Percentiles rank a stretch among this genome's conserved stretches.
phyloP scores from a whole-genome alignment of 2,329 filamentous ascomycete genomes.

The Periconia macrospinosa region DNA sequence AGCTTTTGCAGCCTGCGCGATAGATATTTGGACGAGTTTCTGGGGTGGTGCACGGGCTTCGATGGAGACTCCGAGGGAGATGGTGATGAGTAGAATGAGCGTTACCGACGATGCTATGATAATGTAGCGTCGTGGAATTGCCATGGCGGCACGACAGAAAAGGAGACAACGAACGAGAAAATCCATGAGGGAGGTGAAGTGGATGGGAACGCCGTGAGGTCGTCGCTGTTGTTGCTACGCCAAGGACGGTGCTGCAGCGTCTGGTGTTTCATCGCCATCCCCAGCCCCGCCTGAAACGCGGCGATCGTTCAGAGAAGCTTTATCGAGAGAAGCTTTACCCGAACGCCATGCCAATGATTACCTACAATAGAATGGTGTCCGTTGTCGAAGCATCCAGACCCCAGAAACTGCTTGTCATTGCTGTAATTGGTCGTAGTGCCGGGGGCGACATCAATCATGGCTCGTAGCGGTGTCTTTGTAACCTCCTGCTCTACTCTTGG shows the following conservation, averaged over 20 bases:
- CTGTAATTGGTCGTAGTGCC: background rate
- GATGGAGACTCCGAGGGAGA: slow-evolving; percentile 30
- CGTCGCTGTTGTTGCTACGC: slow-evolving; percentile 2
- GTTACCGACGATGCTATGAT: slow-evolving; percentile 26
- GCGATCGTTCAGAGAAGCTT: background rate
- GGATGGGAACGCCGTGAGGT: background rate
- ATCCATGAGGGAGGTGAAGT: background rate
- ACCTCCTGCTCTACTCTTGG: too few species aligned
- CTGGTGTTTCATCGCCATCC: slow-evolving; percentile 8
- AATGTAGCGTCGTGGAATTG: slow-evolving; percentile 21
- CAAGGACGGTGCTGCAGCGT: slow-evolving; percentile 9
- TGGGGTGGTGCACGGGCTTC: slow-evolving; percentile 26
- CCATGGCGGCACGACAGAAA: slow-evolving; percentile 15
- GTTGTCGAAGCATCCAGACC: background rate
- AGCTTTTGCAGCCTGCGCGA: slow-evolving; percentile 31
- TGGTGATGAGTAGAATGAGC: slow-evolving; percentile 31
- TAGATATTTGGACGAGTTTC: slow-evolving; percentile 23
- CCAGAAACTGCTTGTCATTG: background rate
- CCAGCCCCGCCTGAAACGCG: slow-evolving; percentile 8
- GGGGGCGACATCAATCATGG: too few species aligned
- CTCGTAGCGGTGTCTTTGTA: background rate
- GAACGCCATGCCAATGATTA: background rate
- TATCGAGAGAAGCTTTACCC: background rate
- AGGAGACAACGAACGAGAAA: background rate
- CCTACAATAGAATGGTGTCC: background rate